These are phyloP conservation scores for Arabis hirsuta DNA, from an alignment of 345 rosid species.

Conservation along the genomic window DNA sequence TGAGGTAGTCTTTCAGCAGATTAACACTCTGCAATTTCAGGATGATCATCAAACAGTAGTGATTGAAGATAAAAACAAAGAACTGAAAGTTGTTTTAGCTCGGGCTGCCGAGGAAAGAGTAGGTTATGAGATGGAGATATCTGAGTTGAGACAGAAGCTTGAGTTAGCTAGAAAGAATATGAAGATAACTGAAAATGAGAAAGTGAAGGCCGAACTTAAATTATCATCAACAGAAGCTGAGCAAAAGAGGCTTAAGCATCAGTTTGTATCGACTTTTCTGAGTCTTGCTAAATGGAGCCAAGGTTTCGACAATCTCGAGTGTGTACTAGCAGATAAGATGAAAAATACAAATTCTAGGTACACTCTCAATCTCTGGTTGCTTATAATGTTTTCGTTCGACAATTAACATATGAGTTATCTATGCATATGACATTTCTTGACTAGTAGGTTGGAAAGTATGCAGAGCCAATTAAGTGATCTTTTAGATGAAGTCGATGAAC, in stretches of 20 bases:
- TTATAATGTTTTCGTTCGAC: not conserved
- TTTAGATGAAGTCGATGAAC: conserved; percentile 45
- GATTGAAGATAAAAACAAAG: conserved; percentile 45
- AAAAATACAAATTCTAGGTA: conserved; percentile 54
- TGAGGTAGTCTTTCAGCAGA: conserved; percentile 47
- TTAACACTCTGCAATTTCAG: conserved; percentile 43
- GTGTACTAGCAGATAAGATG: conserved; percentile 44
- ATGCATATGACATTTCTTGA: conserved; percentile 23
- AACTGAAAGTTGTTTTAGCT: conserved; percentile 46
- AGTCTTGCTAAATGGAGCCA: conserved; percentile 45
- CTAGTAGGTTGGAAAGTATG: conserved; percentile 60
- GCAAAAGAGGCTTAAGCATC: conserved; percentile 51
- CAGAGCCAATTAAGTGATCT: conserved; percentile 50
- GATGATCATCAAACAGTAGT: conserved; percentile 44
- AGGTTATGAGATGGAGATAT: conserved; percentile 37
- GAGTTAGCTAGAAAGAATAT: conserved; percentile 46
- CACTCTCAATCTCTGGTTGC: not conserved
- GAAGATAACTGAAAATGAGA: conserved; percentile 51
- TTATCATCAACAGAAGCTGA: conserved; percentile 47
- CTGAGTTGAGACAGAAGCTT: conserved; percentile 47
- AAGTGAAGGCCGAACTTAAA: conserved; percentile 32
- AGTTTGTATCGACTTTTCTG: conserved; percentile 46
- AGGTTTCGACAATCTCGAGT: conserved; percentile 48
- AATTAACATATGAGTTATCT: not conserved
- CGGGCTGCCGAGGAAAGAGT: conserved; percentile 48